These are phyloP conservation scores for Aspergillus olivimuriae DNA, from an alignment of 495 filamentous ascomycete genomes.

Conservation along the genomic window DNA sequence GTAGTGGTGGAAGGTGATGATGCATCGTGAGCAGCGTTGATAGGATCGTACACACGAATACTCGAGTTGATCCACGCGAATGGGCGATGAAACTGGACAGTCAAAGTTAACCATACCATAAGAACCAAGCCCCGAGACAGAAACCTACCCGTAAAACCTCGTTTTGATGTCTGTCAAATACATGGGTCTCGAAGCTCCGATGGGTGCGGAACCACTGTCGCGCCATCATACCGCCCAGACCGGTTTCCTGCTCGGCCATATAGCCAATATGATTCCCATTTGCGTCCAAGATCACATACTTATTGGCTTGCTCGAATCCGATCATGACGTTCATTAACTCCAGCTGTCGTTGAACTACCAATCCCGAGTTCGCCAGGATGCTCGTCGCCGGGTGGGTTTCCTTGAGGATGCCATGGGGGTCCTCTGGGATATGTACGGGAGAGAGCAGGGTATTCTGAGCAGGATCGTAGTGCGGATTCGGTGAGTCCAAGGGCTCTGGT, in stretches of 20 bases:
- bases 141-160: slow-evolving; percentile 53
- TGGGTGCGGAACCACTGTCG: slow-evolving; percentile 62
- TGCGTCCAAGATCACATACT: slow-evolving; percentile 67
- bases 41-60: slow-evolving; percentile 58
- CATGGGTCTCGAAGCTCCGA: slow-evolving; percentile 62
- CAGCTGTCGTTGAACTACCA: slow-evolving; percentile 60
- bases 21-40: slow-evolving; percentile 26
- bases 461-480: slow-evolving; percentile 28
- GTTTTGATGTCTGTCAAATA: slow-evolving; percentile 59
- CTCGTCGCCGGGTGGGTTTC: slow-evolving; percentile 53
- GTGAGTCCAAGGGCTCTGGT: slow-evolving; percentile 9
- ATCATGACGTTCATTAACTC: slow-evolving; percentile 68
- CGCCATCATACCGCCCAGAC: slow-evolving; percentile 50
- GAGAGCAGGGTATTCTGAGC: slow-evolving; percentile 43
- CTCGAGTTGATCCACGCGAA: slow-evolving; percentile 62
- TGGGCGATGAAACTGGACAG: slow-evolving; percentile 54
- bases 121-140: not conserved
- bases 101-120: not conserved
- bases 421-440: slow-evolving; percentile 55
- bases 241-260: slow-evolving; percentile 61
- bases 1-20: slow-evolving; percentile 33
- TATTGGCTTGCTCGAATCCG: slow-evolving; percentile 68
- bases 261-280: slow-evolving; percentile 62
- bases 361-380: slow-evolving; percentile 54
- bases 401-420: slow-evolving; percentile 56